These are phyloP conservation scores for Mortierella hygrophila DNA, from an alignment of 192 early-diverging fungal genomes.

Conservation along the genomic window DNA sequence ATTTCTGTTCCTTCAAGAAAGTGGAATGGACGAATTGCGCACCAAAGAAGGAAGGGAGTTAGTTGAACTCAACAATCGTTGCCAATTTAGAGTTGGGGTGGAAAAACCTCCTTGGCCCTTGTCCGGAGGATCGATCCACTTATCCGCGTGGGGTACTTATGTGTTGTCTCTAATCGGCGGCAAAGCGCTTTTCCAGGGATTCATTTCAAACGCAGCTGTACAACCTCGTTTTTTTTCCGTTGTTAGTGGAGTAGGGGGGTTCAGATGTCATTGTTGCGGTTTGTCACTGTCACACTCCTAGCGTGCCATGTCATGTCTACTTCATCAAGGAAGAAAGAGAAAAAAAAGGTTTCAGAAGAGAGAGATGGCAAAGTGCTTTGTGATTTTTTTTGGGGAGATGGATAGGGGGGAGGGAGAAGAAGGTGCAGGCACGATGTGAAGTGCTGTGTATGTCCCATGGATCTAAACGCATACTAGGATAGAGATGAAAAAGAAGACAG, in stretches of 20 bases:
- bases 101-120: neutral
- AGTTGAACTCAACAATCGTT: neutral
- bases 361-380: too few relatives aligned
- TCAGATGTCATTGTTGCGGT: neutral
- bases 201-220: neutral
- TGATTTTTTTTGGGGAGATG: too few relatives aligned
- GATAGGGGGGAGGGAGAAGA: neutral
- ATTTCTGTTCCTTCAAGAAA: too few relatives aligned
- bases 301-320: neutral
- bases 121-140: neutral
- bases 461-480: neutral
- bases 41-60: slow-evolving; percentile 1
- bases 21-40: neutral
- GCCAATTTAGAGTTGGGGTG: neutral
- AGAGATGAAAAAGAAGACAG: too few relatives aligned
- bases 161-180: neutral
- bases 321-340: neutral
- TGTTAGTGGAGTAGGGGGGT: neutral
- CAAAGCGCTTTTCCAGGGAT: slow-evolving; percentile 11
- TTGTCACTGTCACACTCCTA: neutral
- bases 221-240: neutral
- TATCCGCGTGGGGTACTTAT: neutral
- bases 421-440: neutral
- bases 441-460: too few relatives aligned
- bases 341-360: neutral